Percentiles rank a stretch among this genome's conserved stretches.
phyloP scores from a whole-genome alignment of 257 asterid species.

The Cruciata laevipes region DNA sequence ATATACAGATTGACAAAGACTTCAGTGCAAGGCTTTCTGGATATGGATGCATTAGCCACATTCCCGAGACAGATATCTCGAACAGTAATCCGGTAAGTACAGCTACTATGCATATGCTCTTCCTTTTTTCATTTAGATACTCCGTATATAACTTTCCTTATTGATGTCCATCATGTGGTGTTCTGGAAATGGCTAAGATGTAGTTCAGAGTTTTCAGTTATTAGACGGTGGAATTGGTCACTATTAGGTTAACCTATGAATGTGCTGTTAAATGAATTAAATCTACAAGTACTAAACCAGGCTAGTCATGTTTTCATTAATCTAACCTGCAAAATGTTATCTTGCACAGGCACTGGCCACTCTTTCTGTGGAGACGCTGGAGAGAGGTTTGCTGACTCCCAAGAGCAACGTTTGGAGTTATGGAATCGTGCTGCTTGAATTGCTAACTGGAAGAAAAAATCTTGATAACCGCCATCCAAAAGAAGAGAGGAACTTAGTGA shows the following conservation, averaged over 20 bases:
- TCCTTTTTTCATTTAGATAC: no score
- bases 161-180: no score
- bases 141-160: no score
- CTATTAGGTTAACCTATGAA: background rate
- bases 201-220: no score
- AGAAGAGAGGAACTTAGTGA: conserved; percentile 81
- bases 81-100: conserved; percentile 46
- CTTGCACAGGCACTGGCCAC: conserved; percentile 60
- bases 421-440: conserved; percentile 79
- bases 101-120: background rate
- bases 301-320: background rate
- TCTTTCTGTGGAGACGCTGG: conserved; percentile 81
- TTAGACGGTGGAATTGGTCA: no score
- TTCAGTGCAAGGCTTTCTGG: conserved; percentile 96
- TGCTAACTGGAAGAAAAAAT: conserved; percentile 83
- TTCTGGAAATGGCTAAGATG: no score
- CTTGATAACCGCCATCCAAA: conserved; percentile 63
- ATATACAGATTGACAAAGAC: conserved; percentile 89
- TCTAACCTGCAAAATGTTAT: background rate
- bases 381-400: conserved; percentile 76
- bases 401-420: conserved; percentile 96
- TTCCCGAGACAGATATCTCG: conserved; percentile 72
- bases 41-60: conserved; percentile 79
- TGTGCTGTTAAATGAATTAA: background rate
- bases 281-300: background rate